A percentile compares a stretch with the other conserved stretches of the same genome.
phyloP scores from a whole-genome alignment of 768 basidiomycete species.

The Lactifluus rugatus region DNA sequence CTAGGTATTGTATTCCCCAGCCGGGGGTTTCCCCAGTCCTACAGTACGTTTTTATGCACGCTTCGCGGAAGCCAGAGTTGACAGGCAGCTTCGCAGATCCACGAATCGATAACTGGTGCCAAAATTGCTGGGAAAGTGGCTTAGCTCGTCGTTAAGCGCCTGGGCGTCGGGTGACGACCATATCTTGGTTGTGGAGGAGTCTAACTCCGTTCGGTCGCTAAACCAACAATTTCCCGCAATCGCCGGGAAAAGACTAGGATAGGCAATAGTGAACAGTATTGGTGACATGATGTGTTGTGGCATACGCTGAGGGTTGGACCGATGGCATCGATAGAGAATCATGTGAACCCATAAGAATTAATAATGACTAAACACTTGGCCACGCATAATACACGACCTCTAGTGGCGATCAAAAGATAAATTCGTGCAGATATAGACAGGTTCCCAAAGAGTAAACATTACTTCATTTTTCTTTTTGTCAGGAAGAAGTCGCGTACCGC shows the following conservation, averaged over 20 bases:
- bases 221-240: conserved; percentile 10
- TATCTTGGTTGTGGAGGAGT: neutral
- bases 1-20: conserved; percentile 27
- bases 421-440: neutral
- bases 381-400: conserved; percentile 11
- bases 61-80: conserved; percentile 11
- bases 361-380: conserved; percentile 1
- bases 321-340: conserved; percentile 17
- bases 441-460: neutral
- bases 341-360: conserved; percentile 5
- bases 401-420: conserved; percentile 6
- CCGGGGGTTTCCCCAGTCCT: conserved; percentile 61
- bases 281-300: neutral
- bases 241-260: conserved; percentile 11
- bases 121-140: conserved; percentile 21
- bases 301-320: neutral
- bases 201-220: neutral
- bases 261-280: conserved; percentile 7
- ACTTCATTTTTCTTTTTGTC: neutral
- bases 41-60: conserved; percentile 37
- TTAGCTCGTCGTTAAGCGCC: conserved; percentile 11
- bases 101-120: conserved; percentile 30
- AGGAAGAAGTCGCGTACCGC: neutral
- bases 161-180: neutral
- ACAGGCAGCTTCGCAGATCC: conserved; percentile 25